Percentiles rank a stretch among this genome's conserved stretches.
Evolutionary conservation across 2,329 filamentous ascomycete species (phyloP).

Genomic region (Dactylonectria estremocensis): DNA sequence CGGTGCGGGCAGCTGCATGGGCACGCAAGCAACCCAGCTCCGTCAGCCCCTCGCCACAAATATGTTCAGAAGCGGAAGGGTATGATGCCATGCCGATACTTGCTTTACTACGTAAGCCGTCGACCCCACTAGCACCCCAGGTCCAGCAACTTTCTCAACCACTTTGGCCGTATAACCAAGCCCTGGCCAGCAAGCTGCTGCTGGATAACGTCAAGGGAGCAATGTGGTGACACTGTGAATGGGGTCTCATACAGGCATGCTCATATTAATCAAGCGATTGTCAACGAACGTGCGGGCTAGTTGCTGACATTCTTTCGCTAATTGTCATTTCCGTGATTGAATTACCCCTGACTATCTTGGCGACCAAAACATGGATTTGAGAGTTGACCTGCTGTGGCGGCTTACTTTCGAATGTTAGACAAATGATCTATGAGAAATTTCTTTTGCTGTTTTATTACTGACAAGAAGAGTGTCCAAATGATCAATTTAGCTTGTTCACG

Average conservation of each 20-base stretch:
- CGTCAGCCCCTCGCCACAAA: neutral
- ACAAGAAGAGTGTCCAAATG: neutral
- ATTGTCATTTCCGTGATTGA: neutral
- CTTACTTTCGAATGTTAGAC: neutral
- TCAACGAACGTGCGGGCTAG: neutral
- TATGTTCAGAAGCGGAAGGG: slow-evolving; percentile 8
- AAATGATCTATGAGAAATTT: neutral
- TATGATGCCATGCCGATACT: slow-evolving; percentile 38
- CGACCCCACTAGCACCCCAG: slow-evolving; percentile 29
- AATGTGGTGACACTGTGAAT: too few relatives aligned
- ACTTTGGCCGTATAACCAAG: neutral
- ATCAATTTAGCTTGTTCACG: neutral
- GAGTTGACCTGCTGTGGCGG: neutral
- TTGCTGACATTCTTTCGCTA: neutral
- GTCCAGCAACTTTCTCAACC: slow-evolving; percentile 1
- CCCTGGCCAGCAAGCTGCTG: neutral
- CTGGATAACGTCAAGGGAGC: neutral
- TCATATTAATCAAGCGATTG: neutral
- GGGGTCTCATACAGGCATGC: neutral
- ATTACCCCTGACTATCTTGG: neutral
- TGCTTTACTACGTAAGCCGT: slow-evolving; percentile 26
- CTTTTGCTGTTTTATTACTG: neutral
- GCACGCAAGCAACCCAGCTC: neutral
- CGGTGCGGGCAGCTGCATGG: neutral
- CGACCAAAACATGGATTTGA: neutral